phyloP scores from a whole-genome alignment of 257 asterid species.

The Nicotiana paniculata region DNA sequence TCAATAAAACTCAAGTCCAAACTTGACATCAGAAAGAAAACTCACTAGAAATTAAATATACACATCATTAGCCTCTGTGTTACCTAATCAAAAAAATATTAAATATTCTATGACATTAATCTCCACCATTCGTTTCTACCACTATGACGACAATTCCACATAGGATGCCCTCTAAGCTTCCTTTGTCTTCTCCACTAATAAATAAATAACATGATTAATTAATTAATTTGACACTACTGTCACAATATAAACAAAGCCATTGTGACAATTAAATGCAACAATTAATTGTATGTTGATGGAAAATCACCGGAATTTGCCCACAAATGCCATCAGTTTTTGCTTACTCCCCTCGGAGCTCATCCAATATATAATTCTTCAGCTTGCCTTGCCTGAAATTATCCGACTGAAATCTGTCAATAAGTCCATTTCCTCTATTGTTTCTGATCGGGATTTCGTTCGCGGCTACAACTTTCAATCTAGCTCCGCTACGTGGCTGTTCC shows the following conservation, averaged over 20 bases:
- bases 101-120: slow-evolving; percentile 6
- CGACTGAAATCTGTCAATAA: slow-evolving; percentile 27
- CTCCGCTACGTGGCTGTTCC: slow-evolving; percentile 32
- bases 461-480: slow-evolving; percentile 25
- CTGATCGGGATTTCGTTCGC: slow-evolving; percentile 30
- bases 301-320: slow-evolving; percentile 19
- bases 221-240: slow-evolving; percentile 4
- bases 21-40: not conserved
- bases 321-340: slow-evolving; percentile 32
- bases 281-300: slow-evolving; percentile 17
- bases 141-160: slow-evolving; percentile 12
- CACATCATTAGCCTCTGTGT: not conserved
- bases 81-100: not conserved
- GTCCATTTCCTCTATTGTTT: slow-evolving; percentile 19
- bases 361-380: slow-evolving; percentile 28
- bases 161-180: slow-evolving; percentile 12
- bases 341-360: slow-evolving; percentile 40
- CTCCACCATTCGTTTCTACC: slow-evolving; percentile 28
- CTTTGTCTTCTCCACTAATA: slow-evolving; percentile 15
- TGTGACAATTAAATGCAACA: not conserved
- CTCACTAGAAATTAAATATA: not conserved
- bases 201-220: slow-evolving; percentile 10
- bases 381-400: slow-evolving; percentile 34
- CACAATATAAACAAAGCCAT: slow-evolving; percentile 12
- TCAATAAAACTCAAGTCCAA: not conserved